Base-by-base conservation (phyloP, 768 basidiomycete genomes). In the Tricholoma terreum region DNA sequence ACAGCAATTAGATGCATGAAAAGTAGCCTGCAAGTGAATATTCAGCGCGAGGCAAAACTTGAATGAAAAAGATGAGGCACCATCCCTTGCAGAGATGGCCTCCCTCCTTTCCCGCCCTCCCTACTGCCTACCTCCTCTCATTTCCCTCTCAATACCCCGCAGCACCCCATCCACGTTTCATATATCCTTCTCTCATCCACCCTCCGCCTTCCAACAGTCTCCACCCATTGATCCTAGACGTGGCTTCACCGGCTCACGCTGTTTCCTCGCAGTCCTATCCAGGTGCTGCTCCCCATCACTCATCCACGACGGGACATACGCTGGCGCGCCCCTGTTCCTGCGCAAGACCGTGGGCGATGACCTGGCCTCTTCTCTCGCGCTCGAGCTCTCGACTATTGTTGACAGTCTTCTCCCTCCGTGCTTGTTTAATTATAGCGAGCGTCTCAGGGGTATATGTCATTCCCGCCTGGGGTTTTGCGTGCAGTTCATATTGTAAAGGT, bases 361-460 rank as follows among this genome's bases (percentile, higher is more conserved):
- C 70, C 64, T 89, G 86, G 2, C 92, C 91, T 0, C 76, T 76
- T 1, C 80, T 75, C 64, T 91, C 87, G 0, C 87, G 81, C 54
- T 77, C 73, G 2, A 74, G 75, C 63, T 86, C 84, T 6, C 78
- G 76, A 2, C 85, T 86, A 70, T 86, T 87, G 71, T 91, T 89
- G 5, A 69, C 71, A 8, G 87, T 73, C 60, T 82, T 85, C 59
- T 82, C 81, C 14, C 75, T 73, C 1, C 86, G 82, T 0, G 90
- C 91, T 14, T 74, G 73, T 35, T 79, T 74, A 45, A 87, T 75
- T 33, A 68, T 65, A 22, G 71, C 73, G 14, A 86, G 64, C 45
- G 90, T 72, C 22, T 77, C 73, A 0, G 77, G 77, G 0, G 85
- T 68, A 40, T 78, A 81, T 7, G 9, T 9, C 19, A 21, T 42